A percentile compares a stretch with the other conserved stretches of the same genome.
Conservation (phyloP, 257 asterid genomes). For the Rubia yunnanensis region DNA sequence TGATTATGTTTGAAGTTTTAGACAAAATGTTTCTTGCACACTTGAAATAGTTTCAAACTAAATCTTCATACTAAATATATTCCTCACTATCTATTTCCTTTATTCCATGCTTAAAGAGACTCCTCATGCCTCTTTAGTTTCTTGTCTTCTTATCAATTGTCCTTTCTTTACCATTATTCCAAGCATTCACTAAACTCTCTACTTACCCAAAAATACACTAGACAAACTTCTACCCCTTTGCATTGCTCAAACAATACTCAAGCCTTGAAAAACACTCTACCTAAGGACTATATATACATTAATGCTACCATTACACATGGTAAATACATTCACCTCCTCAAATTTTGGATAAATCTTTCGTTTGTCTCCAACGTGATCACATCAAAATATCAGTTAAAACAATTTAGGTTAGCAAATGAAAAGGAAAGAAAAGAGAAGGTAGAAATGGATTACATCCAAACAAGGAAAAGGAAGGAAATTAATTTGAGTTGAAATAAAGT, state of each 20-base stretch:
- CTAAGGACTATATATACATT: neutral
- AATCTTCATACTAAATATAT: too few relatives aligned
- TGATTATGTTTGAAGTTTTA: too few relatives aligned
- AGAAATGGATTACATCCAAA: too few relatives aligned
- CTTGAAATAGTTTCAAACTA: too few relatives aligned
- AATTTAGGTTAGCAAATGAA: too few relatives aligned
- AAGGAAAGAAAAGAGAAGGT: too few relatives aligned
- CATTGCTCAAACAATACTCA: neutral
- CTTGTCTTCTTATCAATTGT: constrained; percentile 32
- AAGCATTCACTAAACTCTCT: neutral
- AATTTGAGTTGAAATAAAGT: too few relatives aligned
- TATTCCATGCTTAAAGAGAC: constrained; percentile 31
- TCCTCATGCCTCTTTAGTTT: constrained; percentile 26
- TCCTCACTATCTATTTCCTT: constrained; percentile 44
- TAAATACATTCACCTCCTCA: neutral
- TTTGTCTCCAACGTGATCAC: neutral
- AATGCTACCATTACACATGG: neutral
- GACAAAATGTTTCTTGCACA: too few relatives aligned
- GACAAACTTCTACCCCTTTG: neutral
- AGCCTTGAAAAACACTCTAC: neutral
- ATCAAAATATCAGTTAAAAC: neutral
- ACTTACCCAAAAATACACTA: neutral
- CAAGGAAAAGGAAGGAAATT: too few relatives aligned
- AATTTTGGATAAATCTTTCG: neutral
- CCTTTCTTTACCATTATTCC: constrained; percentile 11